phyloP scores from a whole-genome alignment of 2,329 filamentous ascomycete species.

The Pyrenochaeta sp. region DNA sequence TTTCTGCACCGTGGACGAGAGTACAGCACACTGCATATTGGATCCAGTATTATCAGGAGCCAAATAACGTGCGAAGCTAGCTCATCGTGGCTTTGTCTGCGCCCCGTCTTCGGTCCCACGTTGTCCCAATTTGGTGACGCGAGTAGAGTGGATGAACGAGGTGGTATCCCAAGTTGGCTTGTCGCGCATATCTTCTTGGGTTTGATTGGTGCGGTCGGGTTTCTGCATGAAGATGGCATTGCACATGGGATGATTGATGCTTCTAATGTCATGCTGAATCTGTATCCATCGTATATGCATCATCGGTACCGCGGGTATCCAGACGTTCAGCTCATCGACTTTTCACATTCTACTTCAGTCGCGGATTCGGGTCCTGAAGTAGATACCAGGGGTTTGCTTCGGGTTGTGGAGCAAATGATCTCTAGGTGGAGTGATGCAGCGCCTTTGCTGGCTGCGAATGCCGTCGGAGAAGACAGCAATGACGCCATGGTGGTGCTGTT shows the following conservation, averaged over 20 bases:
- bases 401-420: slow-evolving; percentile 10
- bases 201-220: slow-evolving; percentile 12
- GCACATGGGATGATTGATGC: slow-evolving; percentile 7
- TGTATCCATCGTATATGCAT: slow-evolving; percentile 7
- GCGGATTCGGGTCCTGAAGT: background rate
- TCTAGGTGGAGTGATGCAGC: slow-evolving; percentile 11
- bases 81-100: slow-evolving; percentile 11
- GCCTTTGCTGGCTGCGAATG: background rate
- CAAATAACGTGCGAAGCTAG: slow-evolving; percentile 3
- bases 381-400: slow-evolving; percentile 10
- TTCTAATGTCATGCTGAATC: slow-evolving; percentile 15
- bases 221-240: slow-evolving; percentile 11
- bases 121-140: slow-evolving; percentile 14
- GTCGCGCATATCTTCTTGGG: slow-evolving; percentile 21
- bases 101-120: slow-evolving; percentile 18
- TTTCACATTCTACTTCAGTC: background rate
- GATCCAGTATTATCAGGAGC: background rate
- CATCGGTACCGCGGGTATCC: slow-evolving; percentile 21
- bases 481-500: slow-evolving; percentile 5
- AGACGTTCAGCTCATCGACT: slow-evolving; percentile 16
- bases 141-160: background rate
- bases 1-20: background rate
- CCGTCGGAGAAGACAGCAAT: background rate
- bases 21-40: slow-evolving; percentile 1
- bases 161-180: slow-evolving; percentile 14